Base-by-base conservation (phyloP, 2,329 filamentous ascomycete species). In the Paecilomyces sp. region DNA sequence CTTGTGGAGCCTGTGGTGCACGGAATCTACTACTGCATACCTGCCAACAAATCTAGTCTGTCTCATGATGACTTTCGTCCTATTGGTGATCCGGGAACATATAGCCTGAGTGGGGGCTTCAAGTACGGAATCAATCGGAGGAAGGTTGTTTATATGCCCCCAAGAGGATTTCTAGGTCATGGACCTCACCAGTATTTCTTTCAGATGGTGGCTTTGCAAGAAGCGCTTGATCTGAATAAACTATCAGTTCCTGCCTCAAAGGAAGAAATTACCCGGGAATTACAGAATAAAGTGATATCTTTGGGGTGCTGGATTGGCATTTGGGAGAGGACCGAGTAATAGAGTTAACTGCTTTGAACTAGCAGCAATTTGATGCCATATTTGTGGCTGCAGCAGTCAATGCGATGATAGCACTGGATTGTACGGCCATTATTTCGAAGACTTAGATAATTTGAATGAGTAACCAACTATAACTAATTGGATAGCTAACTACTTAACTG, bases 131-230 rank as follows among this genome's bases (percentile, higher is more conserved):
- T 73, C 61, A 81, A 76, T 25, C 66, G 72, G 3, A 68, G 72
- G 2, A 74, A 74, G 0, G 70, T 33, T 3, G 65, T 81, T 0
- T 84, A 83, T 61, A 71, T 77, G 3, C 71, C 77, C 0, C 80
- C 82, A 1, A 68, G 74, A 12, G 80, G 81, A 18, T 68, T 81
- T 34, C 65, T 80, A 57, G 81, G 81, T 28, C 78, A 83, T 63
- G 81, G 82, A 0, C 73, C 75, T 24, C 81, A 84, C 67, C 72
- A 81, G 59, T 85, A 83, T 58, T 80, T 82, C 67, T 84, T 75
- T 60, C 72, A 80, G 62, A 67, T 84, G 15, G 66, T 84, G 56
- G 81, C 79, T 3, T 67, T 84, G 57, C 79, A 70, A 8, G 73
- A 79, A 58, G 69, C 74, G 7, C 64, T 84, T 30, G 74, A 79